A percentile compares a stretch with the other conserved stretches of the same genome.
Conservation (phyloP, 176 grass and related monocot genomes). For the Oryza australiensis region DNA sequence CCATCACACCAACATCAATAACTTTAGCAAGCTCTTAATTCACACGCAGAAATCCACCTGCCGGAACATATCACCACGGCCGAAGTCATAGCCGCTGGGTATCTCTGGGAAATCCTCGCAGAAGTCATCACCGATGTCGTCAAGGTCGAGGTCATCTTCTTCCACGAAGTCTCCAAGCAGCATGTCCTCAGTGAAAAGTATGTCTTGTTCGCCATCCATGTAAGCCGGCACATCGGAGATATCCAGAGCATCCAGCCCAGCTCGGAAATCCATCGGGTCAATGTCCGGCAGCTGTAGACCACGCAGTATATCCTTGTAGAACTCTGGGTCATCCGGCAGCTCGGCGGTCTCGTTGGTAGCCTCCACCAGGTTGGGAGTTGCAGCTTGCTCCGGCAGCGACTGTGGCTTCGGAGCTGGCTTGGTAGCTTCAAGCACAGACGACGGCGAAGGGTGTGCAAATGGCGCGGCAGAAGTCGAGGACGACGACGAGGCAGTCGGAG, state of each 20-base stretch:
- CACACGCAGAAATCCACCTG: constrained; percentile 53
- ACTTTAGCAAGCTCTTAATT: constrained; percentile 19
- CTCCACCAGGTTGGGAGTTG: not conserved
- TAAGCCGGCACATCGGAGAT: constrained; percentile 14
- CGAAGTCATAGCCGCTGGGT: constrained; percentile 26
- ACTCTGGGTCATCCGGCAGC: constrained; percentile 42
- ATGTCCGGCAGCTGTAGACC: constrained; percentile 41
- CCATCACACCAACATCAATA: constrained; percentile 37
- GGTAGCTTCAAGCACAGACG: constrained; percentile 44
- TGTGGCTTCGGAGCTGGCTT: not conserved
- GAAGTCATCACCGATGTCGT: constrained; percentile 37
- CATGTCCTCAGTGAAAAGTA: constrained; percentile 21
- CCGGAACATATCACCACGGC: constrained; percentile 39
- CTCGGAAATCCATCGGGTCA: constrained; percentile 54
- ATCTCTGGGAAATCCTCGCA: constrained; percentile 39
- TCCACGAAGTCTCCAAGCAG: constrained; percentile 33
- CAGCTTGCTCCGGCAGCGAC: constrained; percentile 12
- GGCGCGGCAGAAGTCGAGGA: constrained; percentile 45
- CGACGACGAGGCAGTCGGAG: constrained; percentile 36
- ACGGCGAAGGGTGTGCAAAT: constrained; percentile 48
- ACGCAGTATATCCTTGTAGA: constrained; percentile 43
- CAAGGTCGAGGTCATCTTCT: constrained; percentile 50
- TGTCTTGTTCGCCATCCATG: constrained; percentile 38
- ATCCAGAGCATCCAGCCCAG: constrained; percentile 33
- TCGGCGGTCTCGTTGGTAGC: not conserved